Percentiles rank a stretch among this genome's conserved stretches.
phyloP scores from a whole-genome alignment of 148 eudicot genomes.

The Chenopodium album region DNA sequence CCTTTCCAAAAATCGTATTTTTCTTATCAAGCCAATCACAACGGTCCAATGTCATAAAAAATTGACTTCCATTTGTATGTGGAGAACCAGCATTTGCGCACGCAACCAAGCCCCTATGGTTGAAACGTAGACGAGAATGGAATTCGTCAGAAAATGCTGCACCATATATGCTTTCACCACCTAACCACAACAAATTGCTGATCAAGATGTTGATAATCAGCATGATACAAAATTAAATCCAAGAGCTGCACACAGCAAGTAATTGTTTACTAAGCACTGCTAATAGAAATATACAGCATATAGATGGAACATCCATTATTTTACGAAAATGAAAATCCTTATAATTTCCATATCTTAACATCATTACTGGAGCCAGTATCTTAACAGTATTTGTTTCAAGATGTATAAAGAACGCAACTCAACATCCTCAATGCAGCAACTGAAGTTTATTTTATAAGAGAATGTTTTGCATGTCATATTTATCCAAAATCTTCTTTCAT shows the following conservation, averaged over 20 bases:
- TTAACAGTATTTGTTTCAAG: background rate
- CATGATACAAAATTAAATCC: background rate
- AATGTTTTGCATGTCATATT: background rate
- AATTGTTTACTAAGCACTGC: background rate
- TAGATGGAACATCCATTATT: background rate
- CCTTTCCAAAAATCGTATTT: constrained; percentile 97
- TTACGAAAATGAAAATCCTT: background rate
- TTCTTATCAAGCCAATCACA: constrained; percentile 98
- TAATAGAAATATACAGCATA: background rate
- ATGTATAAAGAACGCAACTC: background rate
- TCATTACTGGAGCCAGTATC: background rate
- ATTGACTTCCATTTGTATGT: constrained; percentile 93
- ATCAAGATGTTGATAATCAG: constrained; percentile 14
- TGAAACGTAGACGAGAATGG: constrained; percentile 91
- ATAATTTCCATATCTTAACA: background rate
- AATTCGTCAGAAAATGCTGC: constrained; percentile 77
- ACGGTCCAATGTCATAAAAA: constrained; percentile 82
- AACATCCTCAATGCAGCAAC: background rate
- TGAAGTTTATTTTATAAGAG: background rate
- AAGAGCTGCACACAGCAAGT: background rate
- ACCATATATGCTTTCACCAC: constrained; percentile 97
- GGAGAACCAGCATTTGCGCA: constrained; percentile 87
- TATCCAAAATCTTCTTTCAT: background rate
- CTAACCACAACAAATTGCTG: constrained; percentile 34
- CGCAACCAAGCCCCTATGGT: constrained; percentile 94